Evolutionary conservation across 176 grass and related monocot species (phyloP), one percentile per base, ranked within the genome.

Genomic region (Coix lacrymajobi): DNA sequence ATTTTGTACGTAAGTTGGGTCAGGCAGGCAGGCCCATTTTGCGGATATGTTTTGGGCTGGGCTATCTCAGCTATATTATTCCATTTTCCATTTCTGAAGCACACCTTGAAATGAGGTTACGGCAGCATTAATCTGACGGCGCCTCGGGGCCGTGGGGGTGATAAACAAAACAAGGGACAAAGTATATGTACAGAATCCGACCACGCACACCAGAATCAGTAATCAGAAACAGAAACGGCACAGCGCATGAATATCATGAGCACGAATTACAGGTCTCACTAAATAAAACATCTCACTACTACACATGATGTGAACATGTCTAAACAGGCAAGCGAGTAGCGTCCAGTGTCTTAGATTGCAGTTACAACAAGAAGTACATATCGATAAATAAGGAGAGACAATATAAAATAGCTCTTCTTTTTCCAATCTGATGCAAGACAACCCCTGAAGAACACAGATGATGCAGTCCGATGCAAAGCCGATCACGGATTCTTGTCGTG

Each of bases 171-270:
- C 66, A 19, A 31, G n/a, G n/a, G n/a, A n/a, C n/a, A n/a, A n/a
- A n/a, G 8, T 4, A 31, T 31, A 31, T 29, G 7, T 28, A 11
- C 20, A 43, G 13, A 52, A 54, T 32, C 73, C 15, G 52, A 24
- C 0, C 52, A 76, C 5, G 29, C 30, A 37, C 62, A 28, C 19
- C 31, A 56, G 38, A 66, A 34, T 32, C 10, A 4, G 39, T 14
- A 66, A 13, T 66, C 51, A 62, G 24, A 22, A n/a, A 14, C 11
- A 46, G 26, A 56, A 80, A 52, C 26, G 16, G 68, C 20, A 14
- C 64, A 16, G 26, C 86, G 71, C 24, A 89, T 56, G 56, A 72
- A 82, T 30, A 77, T 31, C 69, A 81, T 65, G 72, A 76, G 34
- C 65, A 73, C 56, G n/a, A 71, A 71, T 37, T 70, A 54, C 12